phyloP scores from a whole-genome alignment of 306 rosid species.

The Albizia julibrissin region DNA sequence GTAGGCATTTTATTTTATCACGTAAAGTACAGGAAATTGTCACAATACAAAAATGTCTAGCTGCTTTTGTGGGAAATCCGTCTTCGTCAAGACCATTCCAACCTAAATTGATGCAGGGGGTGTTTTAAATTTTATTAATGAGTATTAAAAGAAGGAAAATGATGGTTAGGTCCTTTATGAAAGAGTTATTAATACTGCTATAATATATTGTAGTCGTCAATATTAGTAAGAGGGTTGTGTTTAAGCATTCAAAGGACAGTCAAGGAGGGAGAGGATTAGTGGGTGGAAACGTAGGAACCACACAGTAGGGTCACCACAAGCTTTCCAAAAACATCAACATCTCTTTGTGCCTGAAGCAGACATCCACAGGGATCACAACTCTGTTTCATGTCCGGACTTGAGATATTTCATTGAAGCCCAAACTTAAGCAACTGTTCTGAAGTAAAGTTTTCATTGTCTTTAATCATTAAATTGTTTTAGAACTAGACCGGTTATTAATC shows the following conservation, averaged over 20 bases:
- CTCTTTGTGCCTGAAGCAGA: neutral
- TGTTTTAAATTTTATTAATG: neutral
- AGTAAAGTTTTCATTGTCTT: neutral
- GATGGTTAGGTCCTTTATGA: neutral
- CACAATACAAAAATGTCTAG: neutral
- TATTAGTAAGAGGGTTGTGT: neutral
- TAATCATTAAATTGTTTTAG: neutral
- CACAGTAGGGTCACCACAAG: neutral
- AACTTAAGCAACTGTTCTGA: neutral
- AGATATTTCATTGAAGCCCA: neutral
- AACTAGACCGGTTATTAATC: neutral
- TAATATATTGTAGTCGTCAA: too few relatives aligned
- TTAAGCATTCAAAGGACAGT: neutral
- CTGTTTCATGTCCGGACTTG: neutral
- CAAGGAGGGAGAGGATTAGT: neutral
- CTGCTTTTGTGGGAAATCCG: neutral
- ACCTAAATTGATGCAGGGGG: neutral
- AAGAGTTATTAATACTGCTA: too few relatives aligned
- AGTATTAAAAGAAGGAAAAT: neutral
- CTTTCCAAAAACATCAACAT: neutral
- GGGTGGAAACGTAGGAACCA: neutral
- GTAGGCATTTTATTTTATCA: neutral
- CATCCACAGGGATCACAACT: neutral
- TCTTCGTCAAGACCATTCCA: neutral
- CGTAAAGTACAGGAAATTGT: neutral